Percentiles rank a stretch among this genome's conserved stretches.
Conservation (phyloP, 306 rosid genomes). For the Delonix regia region DNA sequence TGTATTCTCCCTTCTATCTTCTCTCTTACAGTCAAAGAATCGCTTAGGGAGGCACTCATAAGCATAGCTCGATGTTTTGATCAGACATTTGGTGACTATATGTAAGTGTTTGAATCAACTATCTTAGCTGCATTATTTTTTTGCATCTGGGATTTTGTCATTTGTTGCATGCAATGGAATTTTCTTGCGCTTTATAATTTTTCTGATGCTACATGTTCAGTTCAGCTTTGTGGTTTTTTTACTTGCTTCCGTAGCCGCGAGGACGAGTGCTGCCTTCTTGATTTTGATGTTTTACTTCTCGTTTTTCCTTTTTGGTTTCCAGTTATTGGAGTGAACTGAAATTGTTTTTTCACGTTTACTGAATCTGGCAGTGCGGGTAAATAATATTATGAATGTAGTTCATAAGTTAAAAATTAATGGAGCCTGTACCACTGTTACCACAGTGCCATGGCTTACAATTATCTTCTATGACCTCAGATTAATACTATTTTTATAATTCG, state of each 20-base stretch:
- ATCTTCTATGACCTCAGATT: conserved; percentile 29
- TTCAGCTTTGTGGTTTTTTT: conserved; percentile 24
- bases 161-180: conserved; percentile 40
- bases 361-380: conserved; percentile 40
- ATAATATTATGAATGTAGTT: conserved; percentile 33
- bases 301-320: neutral
- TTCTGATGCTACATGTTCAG: conserved; percentile 14
- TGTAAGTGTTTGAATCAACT: conserved; percentile 39
- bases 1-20: conserved; percentile 33
- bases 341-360: neutral
- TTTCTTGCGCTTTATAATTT: conserved; percentile 31
- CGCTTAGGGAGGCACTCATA: conserved; percentile 41
- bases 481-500: neutral
- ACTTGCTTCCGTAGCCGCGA: conserved; percentile 3
- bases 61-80: conserved; percentile 40
- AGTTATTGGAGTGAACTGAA: conserved; percentile 26
- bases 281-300: neutral
- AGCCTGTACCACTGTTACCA: neutral
- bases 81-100: conserved; percentile 32
- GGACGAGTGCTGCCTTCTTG: neutral
- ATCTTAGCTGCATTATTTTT: conserved; percentile 40
- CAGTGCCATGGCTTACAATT: neutral
- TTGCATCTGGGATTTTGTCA: conserved; percentile 34
- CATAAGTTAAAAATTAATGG: conserved; percentile 29
- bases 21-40: conserved; percentile 26